These are phyloP conservation scores for Pachyrhizus erosus DNA, from an alignment of 306 rosid genomes.

Conservation along the genomic window DNA sequence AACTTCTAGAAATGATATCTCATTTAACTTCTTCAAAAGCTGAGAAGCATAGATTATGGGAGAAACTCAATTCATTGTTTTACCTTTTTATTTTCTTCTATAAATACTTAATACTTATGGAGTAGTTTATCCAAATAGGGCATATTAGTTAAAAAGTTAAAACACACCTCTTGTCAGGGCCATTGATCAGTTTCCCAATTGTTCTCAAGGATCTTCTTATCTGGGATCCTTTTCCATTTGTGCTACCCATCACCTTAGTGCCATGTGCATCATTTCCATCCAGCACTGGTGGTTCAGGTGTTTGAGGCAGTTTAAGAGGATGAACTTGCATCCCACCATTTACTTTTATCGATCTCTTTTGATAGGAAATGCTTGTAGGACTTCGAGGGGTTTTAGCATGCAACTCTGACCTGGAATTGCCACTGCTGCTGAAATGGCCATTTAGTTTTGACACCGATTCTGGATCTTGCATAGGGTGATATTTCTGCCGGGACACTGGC, in stretches of 20 bases:
- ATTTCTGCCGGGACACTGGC: constrained; percentile 44
- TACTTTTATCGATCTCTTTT: constrained; percentile 51
- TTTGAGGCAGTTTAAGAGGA: constrained; percentile 60
- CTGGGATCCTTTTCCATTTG: constrained; percentile 82
- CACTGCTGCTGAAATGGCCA: constrained; percentile 53
- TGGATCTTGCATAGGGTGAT: constrained; percentile 42
- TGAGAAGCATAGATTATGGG: background rate
- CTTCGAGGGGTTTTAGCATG: constrained; percentile 61
- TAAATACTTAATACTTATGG: background rate
- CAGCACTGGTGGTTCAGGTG: constrained; percentile 60
- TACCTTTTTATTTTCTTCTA: background rate
- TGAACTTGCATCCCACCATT: constrained; percentile 54
- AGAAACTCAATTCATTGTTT: background rate
- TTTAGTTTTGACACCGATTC: constrained; percentile 52
- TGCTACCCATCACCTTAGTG: constrained; percentile 43
- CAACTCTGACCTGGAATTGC: constrained; percentile 41
- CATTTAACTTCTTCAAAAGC: background rate
- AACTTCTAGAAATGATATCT: background rate
- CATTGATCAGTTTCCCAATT: constrained; percentile 88
- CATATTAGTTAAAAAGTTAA: background rate
- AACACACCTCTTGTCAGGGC: constrained; percentile 79
- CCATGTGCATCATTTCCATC: constrained; percentile 54
- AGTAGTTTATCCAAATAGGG: background rate
- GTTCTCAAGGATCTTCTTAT: constrained; percentile 85
- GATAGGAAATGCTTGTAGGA: constrained; percentile 57